Base-by-base conservation (phyloP, 805 yeast genomes). In the Saturnispora sanitii region DNA sequence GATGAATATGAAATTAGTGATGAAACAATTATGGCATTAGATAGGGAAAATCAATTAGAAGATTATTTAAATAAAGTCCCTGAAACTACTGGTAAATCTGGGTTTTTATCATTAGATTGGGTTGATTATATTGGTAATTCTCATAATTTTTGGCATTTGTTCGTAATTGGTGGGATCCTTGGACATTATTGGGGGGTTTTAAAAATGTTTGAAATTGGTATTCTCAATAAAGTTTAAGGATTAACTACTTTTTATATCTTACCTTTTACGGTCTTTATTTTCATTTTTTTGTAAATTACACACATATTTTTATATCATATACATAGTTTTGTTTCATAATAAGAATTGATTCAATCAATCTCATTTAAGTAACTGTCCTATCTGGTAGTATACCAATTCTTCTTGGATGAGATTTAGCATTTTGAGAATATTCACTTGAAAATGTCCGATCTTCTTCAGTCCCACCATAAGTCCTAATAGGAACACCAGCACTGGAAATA, bases 121-220 rank as follows among this genome's bases (percentile, higher is more conserved):
- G 79, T 79, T 13, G 92, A 83, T 51, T 82, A 81, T 57, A 58
- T 73, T 21, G 67, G 79, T 40, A 71, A 77, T 32, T 84, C 95
- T 28, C 98, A 90, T 60, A 88, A 87, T 53, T 66, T 90, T 23
- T 90, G 98, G 98, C 98, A 90, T 62, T 57, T 86, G 11, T 85
- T 82, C 55, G 98, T 92, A 23, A 72, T 92, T 15, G 68, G 82
- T 20, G 98, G 98, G 2, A 77, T 86, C n/a, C 60, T 82, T 32
- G 94, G 94, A 25, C 97, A 90, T 60, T 92, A 88, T 60, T 67
- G 68, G 42, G 90, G 94, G 12, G 66, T 86, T 29, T 64, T 85
- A 46, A 78, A 75, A 43, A 79, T 88, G 82, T 79, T 79, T 48
- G 67, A 66, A 21, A 47, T 45, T 27, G 51, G 42, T 35, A 35